Evolutionary conservation across 1,139 yeast genomes (phyloP).

Genomic region (Candida pseudoviswanathii): DNA sequence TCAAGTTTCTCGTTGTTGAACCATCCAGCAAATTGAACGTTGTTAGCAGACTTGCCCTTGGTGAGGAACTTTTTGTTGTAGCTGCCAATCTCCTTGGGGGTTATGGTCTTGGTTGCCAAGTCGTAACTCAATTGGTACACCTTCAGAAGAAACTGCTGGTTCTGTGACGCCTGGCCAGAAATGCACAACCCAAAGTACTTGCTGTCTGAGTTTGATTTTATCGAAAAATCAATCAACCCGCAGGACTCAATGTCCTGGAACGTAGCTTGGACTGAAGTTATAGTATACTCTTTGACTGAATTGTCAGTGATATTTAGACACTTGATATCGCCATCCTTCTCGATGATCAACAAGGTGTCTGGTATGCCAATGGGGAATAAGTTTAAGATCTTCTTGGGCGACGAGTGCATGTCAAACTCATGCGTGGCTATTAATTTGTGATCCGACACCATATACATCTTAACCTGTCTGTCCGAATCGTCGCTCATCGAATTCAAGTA

Average conservation of each 20-base stretch:
- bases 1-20: conserved; percentile 10
- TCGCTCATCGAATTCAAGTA: conserved; percentile 15
- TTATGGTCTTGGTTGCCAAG: conserved; percentile 14
- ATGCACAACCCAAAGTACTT: conserved; percentile 22
- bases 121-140: conserved; percentile 19
- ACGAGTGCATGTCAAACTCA: conserved; percentile 10
- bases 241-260: conserved; percentile 13
- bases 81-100: conserved; percentile 20
- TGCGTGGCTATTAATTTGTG: conserved; percentile 8
- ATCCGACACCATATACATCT: conserved; percentile 13
- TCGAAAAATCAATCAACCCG: conserved; percentile 20
- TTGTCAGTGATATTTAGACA: conserved; percentile 6
- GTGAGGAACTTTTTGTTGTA: conserved; percentile 22
- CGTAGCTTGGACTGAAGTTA: conserved; percentile 11
- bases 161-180: conserved; percentile 12
- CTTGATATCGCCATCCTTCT: conserved; percentile 14
- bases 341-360: conserved; percentile 14
- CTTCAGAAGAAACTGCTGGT: conserved; percentile 16
- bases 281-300: conserved; percentile 4
- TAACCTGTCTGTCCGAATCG: conserved; percentile 5
- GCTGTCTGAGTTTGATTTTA: conserved; percentile 12
- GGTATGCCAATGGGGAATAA: conserved; percentile 7
- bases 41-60: conserved; percentile 11
- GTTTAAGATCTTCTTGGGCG: conserved; percentile 10
- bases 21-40: conserved; percentile 23